These are phyloP conservation scores for Xylaria palmicola DNA, from an alignment of 495 filamentous ascomycete genomes.

Conservation along the genomic window DNA sequence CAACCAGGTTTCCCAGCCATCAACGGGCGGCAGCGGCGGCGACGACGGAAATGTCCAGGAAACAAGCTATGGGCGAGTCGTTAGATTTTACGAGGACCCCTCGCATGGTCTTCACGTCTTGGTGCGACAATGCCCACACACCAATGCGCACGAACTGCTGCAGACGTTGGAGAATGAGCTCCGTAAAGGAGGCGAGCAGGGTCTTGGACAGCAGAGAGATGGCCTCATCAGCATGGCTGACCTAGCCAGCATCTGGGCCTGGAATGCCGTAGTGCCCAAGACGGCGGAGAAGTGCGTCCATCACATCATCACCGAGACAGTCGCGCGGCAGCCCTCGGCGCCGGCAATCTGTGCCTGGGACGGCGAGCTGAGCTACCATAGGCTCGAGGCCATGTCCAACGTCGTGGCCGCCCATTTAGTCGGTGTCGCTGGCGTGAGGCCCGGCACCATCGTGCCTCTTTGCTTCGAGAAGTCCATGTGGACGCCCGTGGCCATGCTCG, in stretches of 20 bases:
- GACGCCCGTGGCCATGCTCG: constrained; percentile 42
- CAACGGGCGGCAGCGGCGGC: too few relatives aligned
- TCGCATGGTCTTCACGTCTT: too few relatives aligned
- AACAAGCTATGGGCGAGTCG: too few relatives aligned
- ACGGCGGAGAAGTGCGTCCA: neutral
- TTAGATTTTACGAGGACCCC: too few relatives aligned
- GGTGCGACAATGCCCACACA: too few relatives aligned
- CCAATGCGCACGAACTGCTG: too few relatives aligned
- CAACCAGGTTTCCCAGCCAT: too few relatives aligned
- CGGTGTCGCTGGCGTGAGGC: constrained; percentile 44
- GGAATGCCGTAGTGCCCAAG: neutral
- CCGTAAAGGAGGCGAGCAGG: too few relatives aligned
- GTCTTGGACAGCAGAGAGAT: too few relatives aligned
- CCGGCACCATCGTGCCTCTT: constrained; percentile 44
- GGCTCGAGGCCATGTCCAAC: constrained; percentile 47
- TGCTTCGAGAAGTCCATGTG: constrained; percentile 48
- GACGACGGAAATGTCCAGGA: too few relatives aligned
- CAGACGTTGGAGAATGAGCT: too few relatives aligned
- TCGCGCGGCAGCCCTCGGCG: constrained; percentile 8
- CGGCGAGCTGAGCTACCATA: constrained; percentile 45
- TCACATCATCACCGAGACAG: neutral
- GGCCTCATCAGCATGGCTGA: neutral
- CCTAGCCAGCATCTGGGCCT: neutral
- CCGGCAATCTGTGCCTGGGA: constrained; percentile 51
- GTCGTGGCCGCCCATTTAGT: constrained; percentile 45